Evolutionary conservation across 2,329 filamentous ascomycete species (phyloP), one percentile per base, ranked within the genome.

Genomic region (Fusarium nurragi): DNA sequence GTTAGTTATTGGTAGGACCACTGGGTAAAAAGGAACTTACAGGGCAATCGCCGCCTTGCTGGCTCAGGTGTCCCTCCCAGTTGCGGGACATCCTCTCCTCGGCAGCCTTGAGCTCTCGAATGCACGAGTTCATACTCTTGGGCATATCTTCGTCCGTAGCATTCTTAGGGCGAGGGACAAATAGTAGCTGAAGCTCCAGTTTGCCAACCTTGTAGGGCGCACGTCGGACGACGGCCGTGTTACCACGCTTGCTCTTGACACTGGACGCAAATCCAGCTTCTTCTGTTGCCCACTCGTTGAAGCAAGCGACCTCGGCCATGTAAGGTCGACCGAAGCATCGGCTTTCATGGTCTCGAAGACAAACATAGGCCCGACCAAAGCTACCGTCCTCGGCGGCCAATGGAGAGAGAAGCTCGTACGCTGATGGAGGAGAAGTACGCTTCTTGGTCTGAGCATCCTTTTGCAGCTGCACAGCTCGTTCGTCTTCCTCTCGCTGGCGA

Each of bases 211-310:
- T 93, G 81, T 99, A 99, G n/a, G 95, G 95, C 13, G 95, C 94
- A 49, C 91, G 88, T 57, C 95, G 90, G 38, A 93, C 87, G 49
- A 92, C 86, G 16, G 87, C 83, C 22, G 84, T 85, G 65, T 86
- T 88, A 38, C 88, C 86, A 64, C 91, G 91, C 86, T 98, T 98
- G 83, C 92, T 97, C 85, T 97, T 97, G 64, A 97, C 90, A 77
- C 93, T 97, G 73, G 89, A 96, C 6, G 90, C 87, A 60, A 90
- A 90, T 22, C 83, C 84, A 11, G 87, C 88, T 69, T 95, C 92
- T 75, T 99, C 95, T 4, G 91, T 89, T 0, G 95, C 95, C 95
- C 95, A 99, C 80, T 99, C 95, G 73, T 99, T 99, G 85, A 98
- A 99, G 78, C 93, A 96, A 18, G 93, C 91, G 54, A 98, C 88